Conservation (phyloP, 2,329 filamentous ascomycete species). For the Aspergillus ustus region DNA sequence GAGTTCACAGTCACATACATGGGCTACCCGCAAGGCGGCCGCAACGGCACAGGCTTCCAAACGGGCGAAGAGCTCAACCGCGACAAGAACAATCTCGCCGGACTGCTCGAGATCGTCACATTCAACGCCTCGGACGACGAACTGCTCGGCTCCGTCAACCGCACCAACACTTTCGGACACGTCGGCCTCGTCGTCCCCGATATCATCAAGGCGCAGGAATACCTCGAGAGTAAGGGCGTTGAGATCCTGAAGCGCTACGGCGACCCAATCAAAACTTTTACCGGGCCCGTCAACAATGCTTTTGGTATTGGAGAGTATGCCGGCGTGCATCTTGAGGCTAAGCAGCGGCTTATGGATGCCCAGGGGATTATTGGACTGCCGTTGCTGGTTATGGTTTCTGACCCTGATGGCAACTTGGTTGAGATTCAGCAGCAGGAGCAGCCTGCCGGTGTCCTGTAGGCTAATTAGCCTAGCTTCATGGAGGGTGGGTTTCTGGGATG, state of each 20-base stretch:
- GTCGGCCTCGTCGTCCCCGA: conserved; percentile 10
- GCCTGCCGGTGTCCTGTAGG: conserved; percentile 1
- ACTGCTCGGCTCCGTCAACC: not conserved
- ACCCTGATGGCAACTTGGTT: conserved; percentile 13
- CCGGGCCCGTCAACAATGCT: conserved; percentile 6
- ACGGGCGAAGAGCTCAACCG: conserved; percentile 6
- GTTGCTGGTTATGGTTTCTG: conserved; percentile 4
- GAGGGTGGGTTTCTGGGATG: not conserved
- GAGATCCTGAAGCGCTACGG: conserved; percentile 5
- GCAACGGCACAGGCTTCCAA: conserved; percentile 14
- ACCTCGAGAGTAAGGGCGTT: conserved; percentile 7
- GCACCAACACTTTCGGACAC: conserved; percentile 12
- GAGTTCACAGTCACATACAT: conserved; percentile 11
- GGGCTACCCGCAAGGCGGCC: conserved; percentile 6
- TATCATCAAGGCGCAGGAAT: conserved; percentile 12
- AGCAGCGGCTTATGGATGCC: conserved; percentile 13
- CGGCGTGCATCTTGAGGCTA: conserved; percentile 8
- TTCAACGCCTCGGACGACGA: conserved; percentile 13
- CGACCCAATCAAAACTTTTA: not conserved
- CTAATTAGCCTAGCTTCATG: not conserved
- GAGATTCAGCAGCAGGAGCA: conserved; percentile 17
- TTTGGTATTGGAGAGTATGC: conserved; percentile 14
- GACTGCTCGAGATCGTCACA: conserved; percentile 12
- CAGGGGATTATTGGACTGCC: conserved; percentile 8
- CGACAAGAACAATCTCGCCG: conserved; percentile 14